phyloP scores from a whole-genome alignment of 805 yeast genomes.

The Sugiyamaella marilandica region DNA sequence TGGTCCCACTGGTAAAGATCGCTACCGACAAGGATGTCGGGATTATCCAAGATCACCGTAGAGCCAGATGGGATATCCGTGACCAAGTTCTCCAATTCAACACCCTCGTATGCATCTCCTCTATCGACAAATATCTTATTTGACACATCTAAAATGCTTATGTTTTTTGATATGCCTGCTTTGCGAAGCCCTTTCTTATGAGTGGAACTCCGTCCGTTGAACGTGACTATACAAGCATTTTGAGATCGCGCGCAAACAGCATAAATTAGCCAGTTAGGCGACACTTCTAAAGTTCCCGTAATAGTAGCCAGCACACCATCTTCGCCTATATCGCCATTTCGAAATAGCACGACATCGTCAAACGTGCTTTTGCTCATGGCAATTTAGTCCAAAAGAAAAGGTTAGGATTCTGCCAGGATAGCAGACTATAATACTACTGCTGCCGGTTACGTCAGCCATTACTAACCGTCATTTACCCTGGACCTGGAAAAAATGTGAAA shows the following conservation, averaged over 20 bases:
- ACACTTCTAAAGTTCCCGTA: constrained; percentile 13
- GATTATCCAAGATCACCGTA: constrained; percentile 42
- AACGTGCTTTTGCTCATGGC: background rate
- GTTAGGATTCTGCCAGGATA: too few relatives aligned
- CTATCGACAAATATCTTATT: constrained; percentile 7
- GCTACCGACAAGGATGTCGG: constrained; percentile 44
- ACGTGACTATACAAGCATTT: constrained; percentile 6
- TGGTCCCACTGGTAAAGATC: constrained; percentile 38
- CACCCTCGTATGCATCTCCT: constrained; percentile 8
- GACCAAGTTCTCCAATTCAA: constrained; percentile 3
- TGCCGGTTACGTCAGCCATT: background rate
- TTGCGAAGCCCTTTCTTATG: background rate
- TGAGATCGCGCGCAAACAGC: constrained; percentile 13
- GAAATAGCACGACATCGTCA: background rate
- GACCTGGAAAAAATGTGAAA: background rate
- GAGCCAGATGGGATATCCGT: constrained; percentile 14
- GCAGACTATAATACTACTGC: background rate
- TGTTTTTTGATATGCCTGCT: background rate
- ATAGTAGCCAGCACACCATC: background rate
- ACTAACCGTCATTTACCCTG: background rate
- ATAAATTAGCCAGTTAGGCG: constrained; percentile 19
- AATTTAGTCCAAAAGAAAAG: too few relatives aligned
- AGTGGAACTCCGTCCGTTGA: background rate
- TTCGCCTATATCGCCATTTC: background rate
- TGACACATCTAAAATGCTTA: constrained; percentile 18